phyloP scores from a whole-genome alignment of 768 basidiomycete genomes.

The Suillus subalutaceus region DNA sequence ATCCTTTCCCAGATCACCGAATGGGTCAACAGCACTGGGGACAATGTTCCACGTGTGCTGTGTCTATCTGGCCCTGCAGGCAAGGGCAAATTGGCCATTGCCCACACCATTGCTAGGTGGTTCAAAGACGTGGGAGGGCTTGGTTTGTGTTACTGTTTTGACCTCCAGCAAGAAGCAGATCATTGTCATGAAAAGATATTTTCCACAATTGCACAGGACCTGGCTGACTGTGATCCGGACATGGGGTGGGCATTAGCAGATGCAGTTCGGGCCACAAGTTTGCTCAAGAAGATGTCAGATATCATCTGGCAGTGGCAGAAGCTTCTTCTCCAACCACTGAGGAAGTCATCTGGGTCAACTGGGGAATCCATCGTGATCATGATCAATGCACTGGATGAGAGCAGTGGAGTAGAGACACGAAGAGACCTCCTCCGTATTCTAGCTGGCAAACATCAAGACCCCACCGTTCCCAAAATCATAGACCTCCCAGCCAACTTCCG shows the following conservation, averaged over 20 bases:
- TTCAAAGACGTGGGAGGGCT: slow-evolving; percentile 16
- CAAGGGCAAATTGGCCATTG: slow-evolving; percentile 25
- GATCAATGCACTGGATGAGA: slow-evolving; percentile 28
- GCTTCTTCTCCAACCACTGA: background rate
- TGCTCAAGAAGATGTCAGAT: background rate
- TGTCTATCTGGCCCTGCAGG: slow-evolving; percentile 31
- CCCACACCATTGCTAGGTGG: slow-evolving; percentile 12
- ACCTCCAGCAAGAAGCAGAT: slow-evolving; percentile 7
- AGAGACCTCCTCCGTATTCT: slow-evolving; percentile 3
- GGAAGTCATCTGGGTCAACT: background rate
- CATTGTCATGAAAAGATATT: slow-evolving; percentile 15
- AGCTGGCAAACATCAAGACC: background rate
- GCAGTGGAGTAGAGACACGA: slow-evolving; percentile 6
- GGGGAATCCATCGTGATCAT: slow-evolving; percentile 20
- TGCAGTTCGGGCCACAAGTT: background rate
- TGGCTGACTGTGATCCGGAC: slow-evolving; percentile 10
- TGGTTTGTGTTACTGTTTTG: slow-evolving; percentile 17
- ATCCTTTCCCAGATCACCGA: slow-evolving; percentile 18
- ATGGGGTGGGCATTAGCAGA: background rate
- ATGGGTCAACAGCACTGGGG: slow-evolving; percentile 24
- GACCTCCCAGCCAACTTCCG: slow-evolving; percentile 12
- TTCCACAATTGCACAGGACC: slow-evolving; percentile 24
- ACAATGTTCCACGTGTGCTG: slow-evolving; percentile 14
- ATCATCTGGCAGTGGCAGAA: slow-evolving; percentile 6
- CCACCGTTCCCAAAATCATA: background rate